Evolutionary conservation across 2,329 filamentous ascomycete species (phyloP).

Genomic region (Trichoderma simmonsii): DNA sequence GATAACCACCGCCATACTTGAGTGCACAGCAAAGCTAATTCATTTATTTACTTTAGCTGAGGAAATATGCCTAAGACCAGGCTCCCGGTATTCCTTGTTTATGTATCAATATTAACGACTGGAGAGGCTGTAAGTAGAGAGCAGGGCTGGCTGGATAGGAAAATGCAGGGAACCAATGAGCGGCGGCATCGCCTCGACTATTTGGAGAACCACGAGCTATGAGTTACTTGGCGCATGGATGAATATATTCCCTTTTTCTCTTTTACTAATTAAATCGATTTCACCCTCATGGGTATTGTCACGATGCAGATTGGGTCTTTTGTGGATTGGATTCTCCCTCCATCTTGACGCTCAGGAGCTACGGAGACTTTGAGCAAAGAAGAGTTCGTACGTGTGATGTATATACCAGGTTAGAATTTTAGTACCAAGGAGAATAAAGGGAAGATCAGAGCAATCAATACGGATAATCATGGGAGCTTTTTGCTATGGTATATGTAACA

Average conservation of each 20-base stretch:
- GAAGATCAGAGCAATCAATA: neutral
- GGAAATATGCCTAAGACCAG: slow-evolving; percentile 33
- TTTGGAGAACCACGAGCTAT: slow-evolving; percentile 18
- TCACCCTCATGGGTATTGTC: neutral
- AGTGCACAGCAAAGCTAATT: slow-evolving; percentile 14
- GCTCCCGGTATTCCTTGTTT: neutral
- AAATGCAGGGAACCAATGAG: slow-evolving; percentile 9
- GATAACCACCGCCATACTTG: neutral
- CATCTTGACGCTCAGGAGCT: neutral
- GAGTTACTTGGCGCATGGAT: slow-evolving; percentile 13
- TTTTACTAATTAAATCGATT: neutral
- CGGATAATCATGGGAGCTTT: neutral
- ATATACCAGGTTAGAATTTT: neutral
- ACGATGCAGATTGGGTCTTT: neutral
- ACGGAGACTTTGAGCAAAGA: neutral
- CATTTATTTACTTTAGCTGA: slow-evolving; percentile 26
- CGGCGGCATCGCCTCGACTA: neutral
- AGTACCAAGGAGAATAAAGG: neutral
- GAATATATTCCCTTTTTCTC: neutral
- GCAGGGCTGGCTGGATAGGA: slow-evolving; percentile 1
- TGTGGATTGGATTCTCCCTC: neutral
- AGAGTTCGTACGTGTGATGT: neutral
- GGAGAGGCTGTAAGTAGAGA: neutral
- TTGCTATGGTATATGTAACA: neutral
- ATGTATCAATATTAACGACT: slow-evolving; percentile 15